Evolutionary conservation across 805 yeast genomes (phyloP).

Genomic region (Spathaspora arborariae): DNA sequence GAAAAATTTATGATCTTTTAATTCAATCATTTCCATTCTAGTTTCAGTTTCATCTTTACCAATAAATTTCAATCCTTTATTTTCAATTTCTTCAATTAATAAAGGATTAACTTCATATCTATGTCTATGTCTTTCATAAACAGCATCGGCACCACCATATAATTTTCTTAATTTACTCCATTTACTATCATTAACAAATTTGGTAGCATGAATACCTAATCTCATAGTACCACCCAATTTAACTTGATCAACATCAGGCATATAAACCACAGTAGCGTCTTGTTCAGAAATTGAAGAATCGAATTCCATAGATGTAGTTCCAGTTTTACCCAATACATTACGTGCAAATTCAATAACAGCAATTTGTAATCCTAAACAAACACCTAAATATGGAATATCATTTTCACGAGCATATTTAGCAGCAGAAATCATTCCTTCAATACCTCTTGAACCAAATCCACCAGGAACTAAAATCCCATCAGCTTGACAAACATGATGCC

Average conservation of each 20-base stretch:
- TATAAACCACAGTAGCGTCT: slow-evolving; percentile 80
- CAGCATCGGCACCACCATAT: slow-evolving; percentile 67
- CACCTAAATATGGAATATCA: slow-evolving; percentile 91
- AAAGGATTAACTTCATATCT: slow-evolving; percentile 96
- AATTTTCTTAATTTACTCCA: slow-evolving; percentile 70
- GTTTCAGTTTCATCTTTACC: slow-evolving; percentile 88
- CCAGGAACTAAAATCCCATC: slow-evolving; percentile 98
- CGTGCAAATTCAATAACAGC: slow-evolving; percentile 94
- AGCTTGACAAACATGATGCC: slow-evolving; percentile 90
- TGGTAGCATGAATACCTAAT: slow-evolving; percentile 88
- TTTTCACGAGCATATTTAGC: slow-evolving; percentile 98
- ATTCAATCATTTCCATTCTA: slow-evolving; percentile 93
- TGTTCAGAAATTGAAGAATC: slow-evolving; percentile 56
- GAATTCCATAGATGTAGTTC: slow-evolving; percentile 82
- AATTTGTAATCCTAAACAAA: slow-evolving; percentile 94
- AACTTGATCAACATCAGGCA: slow-evolving; percentile 97
- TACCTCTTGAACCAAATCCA: slow-evolving; percentile 96
- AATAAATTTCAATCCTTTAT: slow-evolving; percentile 77
- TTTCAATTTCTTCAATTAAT: slow-evolving; percentile 66
- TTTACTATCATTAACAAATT: slow-evolving; percentile 64
- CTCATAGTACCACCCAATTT: slow-evolving; percentile 99
- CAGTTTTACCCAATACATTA: slow-evolving; percentile 62
- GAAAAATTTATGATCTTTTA: slow-evolving; percentile 81
- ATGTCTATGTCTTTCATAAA: slow-evolving; percentile 95
- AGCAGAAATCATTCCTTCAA: slow-evolving; percentile 96